Evolutionary conservation across 225 moss, liverwort and hornwort genomes (phyloP).

Genomic region (Marchantia paleacea): DNA sequence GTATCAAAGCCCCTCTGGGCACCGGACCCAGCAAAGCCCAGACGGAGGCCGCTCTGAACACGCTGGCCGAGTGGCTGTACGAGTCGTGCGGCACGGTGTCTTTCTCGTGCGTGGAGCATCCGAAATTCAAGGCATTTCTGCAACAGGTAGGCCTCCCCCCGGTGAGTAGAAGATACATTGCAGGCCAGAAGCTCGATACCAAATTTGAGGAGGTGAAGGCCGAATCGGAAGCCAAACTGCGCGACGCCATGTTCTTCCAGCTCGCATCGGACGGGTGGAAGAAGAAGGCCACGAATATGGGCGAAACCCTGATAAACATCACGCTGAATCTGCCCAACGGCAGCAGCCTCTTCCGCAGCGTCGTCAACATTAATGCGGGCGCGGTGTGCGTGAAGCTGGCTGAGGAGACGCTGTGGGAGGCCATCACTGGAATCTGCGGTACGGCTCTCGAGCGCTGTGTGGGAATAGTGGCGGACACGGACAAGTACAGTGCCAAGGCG

Average conservation of each 20-base stretch:
- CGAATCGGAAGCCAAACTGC: constrained; percentile 75
- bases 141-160: constrained; percentile 73
- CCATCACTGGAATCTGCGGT: constrained; percentile 69
- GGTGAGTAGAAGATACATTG: constrained; percentile 66
- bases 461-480: constrained; percentile 83
- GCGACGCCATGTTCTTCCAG: constrained; percentile 87
- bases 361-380: constrained; percentile 76
- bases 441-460: constrained; percentile 74
- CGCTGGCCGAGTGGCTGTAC: constrained; percentile 81
- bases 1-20: constrained; percentile 39
- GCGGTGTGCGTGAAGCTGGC: constrained; percentile 75
- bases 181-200: constrained; percentile 71
- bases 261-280: constrained; percentile 85
- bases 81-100: constrained; percentile 83
- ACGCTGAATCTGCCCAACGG: constrained; percentile 87
- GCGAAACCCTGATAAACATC: constrained; percentile 73
- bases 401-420: constrained; percentile 79
- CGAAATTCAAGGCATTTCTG: constrained; percentile 85
- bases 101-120: constrained; percentile 88
- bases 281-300: constrained; percentile 65
- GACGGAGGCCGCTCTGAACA: constrained; percentile 76
- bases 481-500: constrained; percentile 72
- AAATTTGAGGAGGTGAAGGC: constrained; percentile 89
- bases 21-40: constrained; percentile 62
- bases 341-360: constrained; percentile 74